Percentiles rank a stretch among this genome's conserved stretches.
phyloP scores from a whole-genome alignment of 805 yeast genomes.

The Candida wancherniae region DNA sequence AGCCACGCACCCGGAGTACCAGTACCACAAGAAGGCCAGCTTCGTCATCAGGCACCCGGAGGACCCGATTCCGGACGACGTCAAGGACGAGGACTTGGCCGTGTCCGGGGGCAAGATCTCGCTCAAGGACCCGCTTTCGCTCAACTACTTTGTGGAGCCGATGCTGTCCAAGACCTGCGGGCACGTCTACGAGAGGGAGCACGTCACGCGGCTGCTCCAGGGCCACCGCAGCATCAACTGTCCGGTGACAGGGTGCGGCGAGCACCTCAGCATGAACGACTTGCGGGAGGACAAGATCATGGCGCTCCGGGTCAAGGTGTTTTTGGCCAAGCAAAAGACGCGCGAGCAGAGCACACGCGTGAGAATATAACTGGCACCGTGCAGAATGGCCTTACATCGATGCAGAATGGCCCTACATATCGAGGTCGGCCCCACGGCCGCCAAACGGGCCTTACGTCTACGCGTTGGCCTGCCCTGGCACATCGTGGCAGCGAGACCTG shows the following conservation, averaged over 20 bases:
- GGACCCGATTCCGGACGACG: slow-evolving; percentile 52
- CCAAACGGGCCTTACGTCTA: too few relatives aligned
- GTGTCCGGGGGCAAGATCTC: slow-evolving; percentile 71
- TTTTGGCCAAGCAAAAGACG: slow-evolving; percentile 15
- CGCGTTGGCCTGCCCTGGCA: too few relatives aligned
- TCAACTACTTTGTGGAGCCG: slow-evolving; percentile 49
- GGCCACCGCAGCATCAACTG: slow-evolving; percentile 32
- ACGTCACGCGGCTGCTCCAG: slow-evolving; percentile 33
- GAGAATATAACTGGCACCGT: slow-evolving; percentile 4
- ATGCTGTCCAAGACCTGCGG: slow-evolving; percentile 51
- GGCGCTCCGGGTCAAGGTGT: slow-evolving; percentile 48
- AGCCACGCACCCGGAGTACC: slow-evolving; percentile 15
- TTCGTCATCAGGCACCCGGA: slow-evolving; percentile 56
- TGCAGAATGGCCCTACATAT: slow-evolving; percentile 13
- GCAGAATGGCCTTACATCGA: neutral
- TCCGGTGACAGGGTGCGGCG: slow-evolving; percentile 56
- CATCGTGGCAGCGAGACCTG: too few relatives aligned
- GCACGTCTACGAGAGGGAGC: slow-evolving; percentile 56
- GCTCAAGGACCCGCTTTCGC: slow-evolving; percentile 62
- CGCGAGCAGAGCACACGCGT: slow-evolving; percentile 7
- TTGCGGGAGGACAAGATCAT: slow-evolving; percentile 48
- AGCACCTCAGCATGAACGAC: slow-evolving; percentile 29
- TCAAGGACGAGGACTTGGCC: slow-evolving; percentile 56
- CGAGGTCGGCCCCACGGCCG: too few relatives aligned
- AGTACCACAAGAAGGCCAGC: slow-evolving; percentile 35